A percentile compares a stretch with the other conserved stretches of the same genome.
These are phyloP conservation scores for Arachnopeziza araneosa DNA, from an alignment of 2,329 filamentous ascomycete genomes.

Conservation along the genomic window DNA sequence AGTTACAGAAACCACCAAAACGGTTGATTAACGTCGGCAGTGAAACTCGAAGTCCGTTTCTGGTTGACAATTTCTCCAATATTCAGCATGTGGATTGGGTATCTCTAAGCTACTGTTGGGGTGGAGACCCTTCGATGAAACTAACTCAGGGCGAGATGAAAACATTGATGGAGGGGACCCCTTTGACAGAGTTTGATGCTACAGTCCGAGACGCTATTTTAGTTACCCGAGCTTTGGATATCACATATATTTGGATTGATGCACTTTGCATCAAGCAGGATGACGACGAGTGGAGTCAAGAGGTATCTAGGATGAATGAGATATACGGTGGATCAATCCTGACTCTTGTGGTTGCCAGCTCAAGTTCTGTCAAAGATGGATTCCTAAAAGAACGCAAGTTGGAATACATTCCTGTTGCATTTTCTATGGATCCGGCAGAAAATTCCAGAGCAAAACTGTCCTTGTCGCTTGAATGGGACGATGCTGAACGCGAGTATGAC, in stretches of 20 bases:
- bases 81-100: constrained; percentile 12
- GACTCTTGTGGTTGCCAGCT: constrained; percentile 16
- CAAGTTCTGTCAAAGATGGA: constrained; percentile 12
- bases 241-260: constrained; percentile 16
- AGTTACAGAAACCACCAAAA: constrained; percentile 15
- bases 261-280: constrained; percentile 12
- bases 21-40: constrained; percentile 12
- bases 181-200: constrained; percentile 9
- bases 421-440: constrained; percentile 5
- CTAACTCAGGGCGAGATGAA: constrained; percentile 8
- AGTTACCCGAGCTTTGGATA: constrained; percentile 12
- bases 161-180: constrained; percentile 7
- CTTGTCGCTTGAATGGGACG: constrained; percentile 12
- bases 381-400: constrained; percentile 10
- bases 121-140: constrained; percentile 11
- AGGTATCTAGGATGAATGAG: constrained; percentile 15
- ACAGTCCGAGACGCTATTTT: constrained; percentile 11
- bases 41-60: constrained; percentile 12
- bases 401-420: constrained; percentile 11
- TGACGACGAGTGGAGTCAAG: constrained; percentile 6
- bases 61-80: constrained; percentile 11
- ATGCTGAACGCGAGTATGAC: constrained; percentile 10
- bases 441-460: constrained; percentile 8
- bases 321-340: constrained; percentile 13
- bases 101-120: constrained; percentile 14